Percentiles rank a stretch among this genome's conserved stretches.
Evolutionary conservation across 257 asterid genomes (phyloP).

Genomic region (Ehretia macrophylla): DNA sequence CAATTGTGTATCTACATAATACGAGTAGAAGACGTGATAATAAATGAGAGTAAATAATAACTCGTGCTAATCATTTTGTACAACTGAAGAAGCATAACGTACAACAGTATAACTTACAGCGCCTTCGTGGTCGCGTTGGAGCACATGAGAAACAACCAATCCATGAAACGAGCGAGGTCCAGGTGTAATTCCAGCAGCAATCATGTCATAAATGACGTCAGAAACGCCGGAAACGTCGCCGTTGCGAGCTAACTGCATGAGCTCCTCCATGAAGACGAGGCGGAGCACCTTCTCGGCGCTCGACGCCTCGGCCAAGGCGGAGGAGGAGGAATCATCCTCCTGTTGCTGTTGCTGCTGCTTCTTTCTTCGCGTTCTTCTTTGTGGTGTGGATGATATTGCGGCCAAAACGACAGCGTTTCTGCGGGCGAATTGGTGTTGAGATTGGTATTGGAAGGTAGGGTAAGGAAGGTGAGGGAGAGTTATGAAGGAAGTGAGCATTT

Average conservation of each 20-base stretch:
- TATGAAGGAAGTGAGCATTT: conserved; percentile 7
- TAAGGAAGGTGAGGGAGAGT: conserved; percentile 11
- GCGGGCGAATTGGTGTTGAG: conserved; percentile 35
- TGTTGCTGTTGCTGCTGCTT: conserved; percentile 47
- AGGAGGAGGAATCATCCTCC: conserved; percentile 41
- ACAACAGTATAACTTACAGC: conserved; percentile 47
- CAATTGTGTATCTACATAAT: too few species aligned
- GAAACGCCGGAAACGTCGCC: conserved; percentile 74
- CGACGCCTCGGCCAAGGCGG: conserved; percentile 42
- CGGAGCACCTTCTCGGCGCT: conserved; percentile 83
- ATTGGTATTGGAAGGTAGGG: conserved; percentile 36
- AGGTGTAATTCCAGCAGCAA: conserved; percentile 93
- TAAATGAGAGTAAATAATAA: too few species aligned
- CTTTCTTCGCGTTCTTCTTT: conserved; percentile 58
- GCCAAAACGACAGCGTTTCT: conserved; percentile 28
- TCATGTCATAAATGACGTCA: conserved; percentile 87
- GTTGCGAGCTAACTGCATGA: conserved; percentile 71
- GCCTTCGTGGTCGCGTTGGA: conserved; percentile 72
- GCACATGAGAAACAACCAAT: conserved; percentile 74
- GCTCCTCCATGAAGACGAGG: conserved; percentile 92
- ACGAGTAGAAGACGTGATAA: too few species aligned
- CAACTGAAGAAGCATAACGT: neutral
- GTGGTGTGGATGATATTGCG: conserved; percentile 48
- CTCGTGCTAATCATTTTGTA: neutral
- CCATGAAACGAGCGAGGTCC: conserved; percentile 97